Evolutionary conservation across 768 basidiomycete genomes (phyloP).

Genomic region (Calocera cornea): DNA sequence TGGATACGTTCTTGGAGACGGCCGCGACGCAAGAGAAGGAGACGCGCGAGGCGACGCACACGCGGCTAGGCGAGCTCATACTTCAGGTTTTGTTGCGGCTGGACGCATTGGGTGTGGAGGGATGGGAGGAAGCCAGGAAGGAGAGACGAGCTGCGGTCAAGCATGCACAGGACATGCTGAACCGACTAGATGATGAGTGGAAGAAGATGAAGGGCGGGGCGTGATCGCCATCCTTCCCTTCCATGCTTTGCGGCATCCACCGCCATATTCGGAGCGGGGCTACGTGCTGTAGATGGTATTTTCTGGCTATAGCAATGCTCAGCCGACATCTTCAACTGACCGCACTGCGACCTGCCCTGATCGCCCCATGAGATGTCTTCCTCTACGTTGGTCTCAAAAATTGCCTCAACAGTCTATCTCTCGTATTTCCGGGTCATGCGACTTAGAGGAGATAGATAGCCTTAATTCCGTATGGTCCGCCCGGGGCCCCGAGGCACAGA

Average conservation of each 20-base stretch:
- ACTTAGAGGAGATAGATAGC: not conserved
- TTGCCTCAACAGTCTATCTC: constrained; percentile 1
- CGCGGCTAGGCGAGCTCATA: constrained; percentile 62
- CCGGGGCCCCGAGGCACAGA: not conserved
- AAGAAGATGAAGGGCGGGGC: constrained; percentile 13
- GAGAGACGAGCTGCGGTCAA: constrained; percentile 78
- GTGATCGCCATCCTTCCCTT: not conserved
- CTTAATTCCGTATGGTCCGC: not conserved
- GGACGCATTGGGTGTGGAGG: constrained; percentile 65
- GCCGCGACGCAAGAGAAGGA: constrained; percentile 17
- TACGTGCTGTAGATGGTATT: not conserved
- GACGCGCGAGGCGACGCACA: constrained; percentile 33
- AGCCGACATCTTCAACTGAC: too few species aligned
- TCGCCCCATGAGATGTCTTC: too few species aligned
- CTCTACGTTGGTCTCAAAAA: not conserved
- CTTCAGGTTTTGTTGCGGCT: constrained; percentile 77
- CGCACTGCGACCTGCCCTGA: too few species aligned
- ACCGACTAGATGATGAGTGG: constrained; percentile 66
- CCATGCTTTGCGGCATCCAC: not conserved
- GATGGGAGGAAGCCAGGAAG: constrained; percentile 65
- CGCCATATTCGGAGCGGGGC: not conserved
- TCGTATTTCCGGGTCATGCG: not conserved
- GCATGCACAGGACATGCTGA: constrained; percentile 70
- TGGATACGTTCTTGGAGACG: constrained; percentile 40
- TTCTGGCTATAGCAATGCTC: too few species aligned